These are phyloP conservation scores for Blastocladiella britannica DNA, from an alignment of 192 early-diverging fungal species.

Conservation along the genomic window DNA sequence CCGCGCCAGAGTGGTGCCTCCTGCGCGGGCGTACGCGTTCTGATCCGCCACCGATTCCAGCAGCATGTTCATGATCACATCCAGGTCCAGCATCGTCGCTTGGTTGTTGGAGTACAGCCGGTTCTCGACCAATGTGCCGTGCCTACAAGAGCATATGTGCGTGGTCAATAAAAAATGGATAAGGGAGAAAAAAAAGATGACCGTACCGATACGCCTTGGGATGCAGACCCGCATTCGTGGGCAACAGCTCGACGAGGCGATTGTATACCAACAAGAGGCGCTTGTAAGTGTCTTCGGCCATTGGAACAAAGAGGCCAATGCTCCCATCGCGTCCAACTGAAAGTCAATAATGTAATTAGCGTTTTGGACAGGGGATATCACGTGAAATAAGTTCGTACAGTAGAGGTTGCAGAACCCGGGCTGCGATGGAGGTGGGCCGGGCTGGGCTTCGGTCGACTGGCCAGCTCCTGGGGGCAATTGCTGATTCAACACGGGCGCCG, in stretches of 20 bases:
- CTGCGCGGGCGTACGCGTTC: neutral
- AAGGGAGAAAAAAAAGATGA: too few species aligned
- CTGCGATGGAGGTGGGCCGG: conserved; percentile 14
- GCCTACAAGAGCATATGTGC: too few species aligned
- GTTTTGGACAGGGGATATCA: neutral
- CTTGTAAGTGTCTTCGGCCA: conserved; percentile 84
- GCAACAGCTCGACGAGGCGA: conserved; percentile 5
- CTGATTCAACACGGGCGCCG: neutral
- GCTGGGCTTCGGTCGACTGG: conserved; percentile 11
- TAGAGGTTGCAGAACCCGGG: conserved; percentile 10
- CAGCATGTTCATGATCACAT: neutral
- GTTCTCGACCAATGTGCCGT: neutral
- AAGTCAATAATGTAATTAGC: conserved; percentile 4
- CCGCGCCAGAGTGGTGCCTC: neutral
- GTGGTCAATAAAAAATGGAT: too few species aligned
- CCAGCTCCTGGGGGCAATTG: conserved; percentile 12
- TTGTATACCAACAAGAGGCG: conserved; percentile 61
- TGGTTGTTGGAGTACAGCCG: neutral
- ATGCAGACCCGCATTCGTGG: neutral
- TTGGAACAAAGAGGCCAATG: conserved; percentile 41
- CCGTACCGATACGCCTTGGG: neutral
- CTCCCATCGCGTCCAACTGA: conserved; percentile 41
- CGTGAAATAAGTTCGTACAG: conserved; percentile 19
- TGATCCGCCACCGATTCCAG: neutral
- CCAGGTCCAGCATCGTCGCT: neutral